These are phyloP conservation scores for Carex arenaria DNA, from an alignment of 202 grass and related monocot species.

Conservation along the genomic window DNA sequence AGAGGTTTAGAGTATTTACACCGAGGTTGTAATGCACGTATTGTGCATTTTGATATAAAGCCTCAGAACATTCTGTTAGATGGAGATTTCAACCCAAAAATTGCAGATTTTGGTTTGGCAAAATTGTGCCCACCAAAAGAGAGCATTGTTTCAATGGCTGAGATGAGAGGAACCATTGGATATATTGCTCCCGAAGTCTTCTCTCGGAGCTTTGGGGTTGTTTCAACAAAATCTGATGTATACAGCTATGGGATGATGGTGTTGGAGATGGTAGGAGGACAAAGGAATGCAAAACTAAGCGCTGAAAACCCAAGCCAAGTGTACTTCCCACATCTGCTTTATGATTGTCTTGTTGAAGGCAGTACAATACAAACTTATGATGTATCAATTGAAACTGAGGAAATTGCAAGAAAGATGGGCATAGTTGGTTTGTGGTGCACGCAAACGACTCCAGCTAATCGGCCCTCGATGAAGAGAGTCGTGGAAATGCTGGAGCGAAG, in stretches of 20 bases:
- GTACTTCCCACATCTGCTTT: conserved; percentile 44
- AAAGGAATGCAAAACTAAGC: conserved; percentile 13
- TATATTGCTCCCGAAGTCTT: conserved; percentile 64
- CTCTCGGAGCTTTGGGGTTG: conserved; percentile 32
- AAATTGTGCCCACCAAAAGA: conserved; percentile 44
- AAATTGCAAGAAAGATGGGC: too few relatives aligned
- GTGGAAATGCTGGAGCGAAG: too few relatives aligned
- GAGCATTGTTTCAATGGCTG: conserved; percentile 34
- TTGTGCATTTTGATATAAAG: conserved; percentile 75
- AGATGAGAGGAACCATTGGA: conserved; percentile 44
- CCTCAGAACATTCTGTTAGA: conserved; percentile 60
- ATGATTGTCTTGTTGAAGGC: conserved; percentile 22
- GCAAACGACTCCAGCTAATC: too few relatives aligned
- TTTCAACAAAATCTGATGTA: conserved; percentile 60
- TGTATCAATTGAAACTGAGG: too few relatives aligned
- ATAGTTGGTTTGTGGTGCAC: too few relatives aligned
- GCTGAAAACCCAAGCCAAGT: conserved; percentile 13
- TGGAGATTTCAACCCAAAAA: conserved; percentile 33
- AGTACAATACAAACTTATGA: neutral
- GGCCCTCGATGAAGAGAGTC: too few relatives aligned
- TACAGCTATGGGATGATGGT: conserved; percentile 72
- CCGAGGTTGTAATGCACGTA: conserved; percentile 38
- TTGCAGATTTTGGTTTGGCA: conserved; percentile 59
- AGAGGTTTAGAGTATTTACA: conserved; percentile 52
- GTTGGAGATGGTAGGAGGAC: conserved; percentile 44